phyloP scores from a whole-genome alignment of 495 filamentous ascomycete species.

The Neurospora tetraspora region DNA sequence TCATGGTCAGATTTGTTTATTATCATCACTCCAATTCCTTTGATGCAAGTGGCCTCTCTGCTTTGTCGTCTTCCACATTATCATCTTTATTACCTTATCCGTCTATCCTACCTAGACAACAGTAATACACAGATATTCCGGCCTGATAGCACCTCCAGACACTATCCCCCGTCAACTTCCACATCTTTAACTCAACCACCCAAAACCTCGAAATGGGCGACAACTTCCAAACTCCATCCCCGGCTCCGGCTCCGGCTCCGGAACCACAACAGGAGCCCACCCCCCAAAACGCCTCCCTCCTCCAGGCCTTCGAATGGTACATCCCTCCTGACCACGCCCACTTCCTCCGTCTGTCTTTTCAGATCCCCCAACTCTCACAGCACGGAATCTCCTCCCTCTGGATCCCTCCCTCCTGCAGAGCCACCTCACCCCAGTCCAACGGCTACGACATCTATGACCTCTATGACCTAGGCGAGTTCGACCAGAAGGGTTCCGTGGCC shows the following conservation, averaged over 20 bases:
- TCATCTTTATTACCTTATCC: too few relatives aligned
- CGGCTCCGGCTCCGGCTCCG: not conserved
- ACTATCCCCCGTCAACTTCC: not conserved
- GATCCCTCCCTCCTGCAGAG: conserved; percentile 65
- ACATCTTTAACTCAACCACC: not conserved
- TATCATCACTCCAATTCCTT: not conserved
- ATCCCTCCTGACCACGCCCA: conserved; percentile 53
- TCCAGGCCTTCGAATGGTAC: conserved; percentile 73
- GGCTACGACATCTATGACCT: conserved; percentile 75
- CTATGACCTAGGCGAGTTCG: conserved; percentile 68
- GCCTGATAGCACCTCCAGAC: not conserved
- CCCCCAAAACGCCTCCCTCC: conserved; percentile 47
- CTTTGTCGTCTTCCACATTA: not conserved
- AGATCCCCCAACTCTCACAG: conserved; percentile 44
- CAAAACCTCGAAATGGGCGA: not conserved
- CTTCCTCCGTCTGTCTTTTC: conserved; percentile 48
- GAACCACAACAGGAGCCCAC: conserved; percentile 8
- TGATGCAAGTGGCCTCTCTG: not conserved
- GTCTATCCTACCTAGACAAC: not conserved
- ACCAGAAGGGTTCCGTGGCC: conserved; percentile 53
- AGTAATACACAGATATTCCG: not conserved
- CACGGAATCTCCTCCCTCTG: conserved; percentile 60
- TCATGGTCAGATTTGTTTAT: not conserved
- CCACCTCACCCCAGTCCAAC: conserved; percentile 49
- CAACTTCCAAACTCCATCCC: not conserved